These are phyloP conservation scores for Mycena alexandri DNA, from an alignment of 768 basidiomycete species.

Conservation along the genomic window DNA sequence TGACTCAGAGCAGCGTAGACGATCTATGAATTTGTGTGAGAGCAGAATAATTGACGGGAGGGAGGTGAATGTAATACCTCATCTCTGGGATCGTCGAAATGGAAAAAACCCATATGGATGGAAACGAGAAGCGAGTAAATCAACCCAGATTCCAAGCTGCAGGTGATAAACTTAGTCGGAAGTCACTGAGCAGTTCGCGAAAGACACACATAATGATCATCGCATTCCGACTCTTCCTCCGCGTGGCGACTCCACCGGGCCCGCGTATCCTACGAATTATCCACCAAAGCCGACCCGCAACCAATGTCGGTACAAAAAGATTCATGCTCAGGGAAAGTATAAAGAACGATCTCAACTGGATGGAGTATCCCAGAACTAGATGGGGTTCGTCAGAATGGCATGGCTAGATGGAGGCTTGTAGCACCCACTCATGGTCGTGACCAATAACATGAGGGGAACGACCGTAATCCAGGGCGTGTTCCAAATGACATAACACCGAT, in stretches of 20 bases:
- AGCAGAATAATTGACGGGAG: no score
- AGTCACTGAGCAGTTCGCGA: neutral
- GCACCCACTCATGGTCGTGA: constrained; percentile 50
- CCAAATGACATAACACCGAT: constrained; percentile 57
- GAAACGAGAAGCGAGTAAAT: constrained; percentile 53
- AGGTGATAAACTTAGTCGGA: no score
- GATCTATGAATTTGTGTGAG: neutral
- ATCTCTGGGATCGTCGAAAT: constrained; percentile 23
- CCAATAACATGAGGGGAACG: constrained; percentile 45
- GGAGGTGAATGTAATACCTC: constrained; percentile 14
- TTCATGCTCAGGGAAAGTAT: constrained; percentile 51
- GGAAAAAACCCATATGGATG: constrained; percentile 31
- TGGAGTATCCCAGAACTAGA: constrained; percentile 49
- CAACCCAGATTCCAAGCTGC: constrained; percentile 55
- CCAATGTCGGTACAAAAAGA: constrained; percentile 48
- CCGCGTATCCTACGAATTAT: constrained; percentile 43
- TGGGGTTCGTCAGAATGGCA: constrained; percentile 36
- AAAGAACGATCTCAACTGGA: constrained; percentile 35
- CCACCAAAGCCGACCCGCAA: constrained; percentile 54
- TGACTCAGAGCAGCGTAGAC: constrained; percentile 27
- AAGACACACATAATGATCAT: constrained; percentile 51
- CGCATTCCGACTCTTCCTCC: constrained; percentile 49
- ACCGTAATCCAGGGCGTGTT: constrained; percentile 45
- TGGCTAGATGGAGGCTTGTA: neutral
- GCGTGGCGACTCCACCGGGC: constrained; percentile 40